These are phyloP conservation scores for Pugionium dolabratum DNA, from an alignment of 345 rosid species.

Conservation along the genomic window DNA sequence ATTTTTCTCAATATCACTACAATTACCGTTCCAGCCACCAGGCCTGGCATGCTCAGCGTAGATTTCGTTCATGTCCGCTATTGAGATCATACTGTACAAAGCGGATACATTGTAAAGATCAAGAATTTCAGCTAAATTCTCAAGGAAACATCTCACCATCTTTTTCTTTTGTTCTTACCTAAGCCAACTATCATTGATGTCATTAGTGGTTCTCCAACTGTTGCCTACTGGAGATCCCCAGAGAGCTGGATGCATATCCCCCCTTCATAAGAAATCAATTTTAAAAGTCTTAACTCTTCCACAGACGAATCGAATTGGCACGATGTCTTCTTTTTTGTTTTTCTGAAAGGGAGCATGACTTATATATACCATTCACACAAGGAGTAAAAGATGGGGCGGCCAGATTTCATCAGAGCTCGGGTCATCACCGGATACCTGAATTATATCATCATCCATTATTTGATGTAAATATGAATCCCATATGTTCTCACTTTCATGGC, in stretches of 20 bases:
- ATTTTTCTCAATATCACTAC: background rate
- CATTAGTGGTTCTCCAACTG: constrained; percentile 94
- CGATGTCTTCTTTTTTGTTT: background rate
- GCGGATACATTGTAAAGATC: constrained; percentile 7
- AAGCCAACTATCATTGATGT: constrained; percentile 71
- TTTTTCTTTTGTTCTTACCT: constrained; percentile 45
- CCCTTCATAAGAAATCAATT: constrained; percentile 43
- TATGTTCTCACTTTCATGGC: background rate
- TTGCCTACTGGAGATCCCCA: constrained; percentile 83
- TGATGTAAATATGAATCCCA: background rate
- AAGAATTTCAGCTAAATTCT: background rate
- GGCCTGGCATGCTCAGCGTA: constrained; percentile 88
- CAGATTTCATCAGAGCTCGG: constrained; percentile 69
- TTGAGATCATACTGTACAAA: constrained; percentile 63
- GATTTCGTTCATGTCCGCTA: constrained; percentile 73
- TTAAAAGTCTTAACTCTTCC: background rate
- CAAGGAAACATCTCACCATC: background rate
- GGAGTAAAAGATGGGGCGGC: constrained; percentile 78
- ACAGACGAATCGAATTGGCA: background rate
- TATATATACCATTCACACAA: constrained; percentile 80
- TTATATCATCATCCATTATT: constrained; percentile 6
- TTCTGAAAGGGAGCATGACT: constrained; percentile 2
- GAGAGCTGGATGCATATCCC: constrained; percentile 86
- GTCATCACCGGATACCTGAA: constrained; percentile 87
- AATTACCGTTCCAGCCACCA: constrained; percentile 90